Conservation (phyloP, 176 grass and related monocot species). For the Zoysia japonica region DNA sequence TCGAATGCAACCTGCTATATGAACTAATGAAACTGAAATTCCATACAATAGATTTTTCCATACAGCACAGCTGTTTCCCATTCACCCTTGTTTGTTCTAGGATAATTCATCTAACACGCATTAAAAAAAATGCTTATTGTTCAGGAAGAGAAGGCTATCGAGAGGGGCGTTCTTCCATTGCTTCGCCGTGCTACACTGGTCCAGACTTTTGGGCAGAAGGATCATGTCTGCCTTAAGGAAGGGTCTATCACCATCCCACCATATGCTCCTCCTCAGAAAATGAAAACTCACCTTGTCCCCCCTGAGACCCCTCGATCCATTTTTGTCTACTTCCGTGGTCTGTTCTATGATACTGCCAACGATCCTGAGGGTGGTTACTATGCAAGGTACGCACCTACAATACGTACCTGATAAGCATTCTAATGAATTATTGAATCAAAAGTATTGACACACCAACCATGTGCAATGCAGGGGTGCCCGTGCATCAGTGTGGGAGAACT, state of each 20-base stretch:
- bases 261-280: slow-evolving; percentile 67
- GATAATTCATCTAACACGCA: slow-evolving; percentile 19
- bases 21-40: background rate
- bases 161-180: slow-evolving; percentile 61
- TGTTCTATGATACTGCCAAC: slow-evolving; percentile 60
- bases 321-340: slow-evolving; percentile 69
- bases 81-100: slow-evolving; percentile 8
- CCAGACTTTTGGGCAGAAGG: slow-evolving; percentile 72
- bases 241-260: slow-evolving; percentile 73
- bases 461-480: slow-evolving; percentile 57
- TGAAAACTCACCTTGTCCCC: slow-evolving; percentile 67
- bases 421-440: slow-evolving; percentile 10
- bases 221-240: slow-evolving; percentile 74
- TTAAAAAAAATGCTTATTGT: background rate
- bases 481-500: slow-evolving; percentile 55
- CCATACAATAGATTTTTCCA: no score
- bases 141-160: slow-evolving; percentile 68
- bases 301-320: slow-evolving; percentile 60
- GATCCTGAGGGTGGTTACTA: slow-evolving; percentile 76
- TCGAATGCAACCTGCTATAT: background rate
- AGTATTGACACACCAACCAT: slow-evolving; percentile 22
- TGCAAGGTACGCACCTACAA: slow-evolving; percentile 49
- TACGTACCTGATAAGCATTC: background rate
- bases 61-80: background rate
- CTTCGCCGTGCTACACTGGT: slow-evolving; percentile 61